Base-by-base conservation (phyloP, 768 basidiomycete species). In the Cystobasidiopsis lactophilus region DNA sequence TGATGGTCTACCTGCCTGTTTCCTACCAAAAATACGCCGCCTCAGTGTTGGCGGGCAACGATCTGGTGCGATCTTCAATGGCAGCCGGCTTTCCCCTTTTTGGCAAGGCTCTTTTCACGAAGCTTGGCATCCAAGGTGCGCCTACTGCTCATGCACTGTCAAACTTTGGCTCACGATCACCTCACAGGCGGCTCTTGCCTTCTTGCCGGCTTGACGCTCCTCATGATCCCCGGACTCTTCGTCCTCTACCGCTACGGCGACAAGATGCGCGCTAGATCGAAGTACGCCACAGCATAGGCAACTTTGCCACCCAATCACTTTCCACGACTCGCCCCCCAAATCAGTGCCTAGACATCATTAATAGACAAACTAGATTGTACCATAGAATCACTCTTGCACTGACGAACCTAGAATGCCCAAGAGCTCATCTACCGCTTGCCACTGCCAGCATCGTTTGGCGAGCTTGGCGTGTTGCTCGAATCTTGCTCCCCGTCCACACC, bases 31-130 rank as follows among this genome's bases (percentile, higher is more conserved):
- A 59, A 21, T 65, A 67, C 51, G 65, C 66, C 2, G 69, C 67
- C 0, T 62, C 60, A 1, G 60, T 66, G 7, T 56, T 69, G 2
- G 69, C 68, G 2, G 60, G 60, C 2, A 68, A 68, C 56, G 65
- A 63, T 46, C 59, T 69, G 37, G 60, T 69, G 51, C 52, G 69
- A 19, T 63, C 62, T 11, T 51, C 59, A 16, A 52, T 67, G 40
- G 66, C 63, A 26, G 40, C 48, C 7, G 59, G 50, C 11, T 62
- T 65, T 57, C 64, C 59, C 1, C 57, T 68, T 11, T 66, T 65
- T 23, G 64, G 64, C 3, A 53, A 53, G 13, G 57, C 57, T 3
- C 49, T 67, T 30, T 67, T 66, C 55, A 50, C 44, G 16, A 60
- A 57, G 24, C 59, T 68, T 19, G 64, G 64, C 5, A 57, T 68